Conservation (phyloP, 2,329 filamentous ascomycete species). For the Penicillium janthinellum region DNA sequence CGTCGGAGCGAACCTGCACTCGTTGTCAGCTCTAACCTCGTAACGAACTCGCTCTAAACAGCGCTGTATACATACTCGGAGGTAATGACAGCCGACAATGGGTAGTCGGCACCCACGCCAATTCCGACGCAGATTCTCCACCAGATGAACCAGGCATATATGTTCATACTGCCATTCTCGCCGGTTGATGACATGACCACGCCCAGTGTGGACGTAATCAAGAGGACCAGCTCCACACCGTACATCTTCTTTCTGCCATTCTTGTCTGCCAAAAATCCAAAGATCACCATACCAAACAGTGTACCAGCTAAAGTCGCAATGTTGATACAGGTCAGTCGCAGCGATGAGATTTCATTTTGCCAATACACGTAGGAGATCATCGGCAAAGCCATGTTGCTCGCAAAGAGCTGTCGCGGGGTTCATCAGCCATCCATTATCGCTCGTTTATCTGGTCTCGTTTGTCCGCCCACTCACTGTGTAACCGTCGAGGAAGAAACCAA, state of each 20-base stretch:
- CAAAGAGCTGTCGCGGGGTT: conserved; percentile 44
- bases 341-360: conserved; percentile 39
- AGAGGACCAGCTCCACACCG: conserved; percentile 51
- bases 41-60: too few species aligned
- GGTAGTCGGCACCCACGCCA: conserved; percentile 69
- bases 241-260: conserved; percentile 55
- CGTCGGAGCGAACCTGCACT: conserved; percentile 52
- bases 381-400: conserved; percentile 54
- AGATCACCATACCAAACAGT: conserved; percentile 50
- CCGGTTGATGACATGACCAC: conserved; percentile 51
- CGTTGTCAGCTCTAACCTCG: background rate
- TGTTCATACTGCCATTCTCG: conserved; percentile 45
- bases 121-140: conserved; percentile 54
- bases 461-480: conserved; percentile 37
- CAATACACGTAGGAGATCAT: conserved; percentile 54
- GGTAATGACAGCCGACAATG: conserved; percentile 67
- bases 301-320: conserved; percentile 51
- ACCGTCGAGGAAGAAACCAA: conserved; percentile 55
- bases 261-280: conserved; percentile 52
- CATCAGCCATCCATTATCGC: background rate
- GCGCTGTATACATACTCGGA: conserved; percentile 56
- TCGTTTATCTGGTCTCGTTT: background rate
- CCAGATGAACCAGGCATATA: conserved; percentile 50
- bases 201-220: conserved; percentile 51
- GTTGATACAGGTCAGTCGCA: conserved; percentile 46